A percentile compares a stretch with the other conserved stretches of the same genome.
Conservation (phyloP, 805 yeast species). For the Candida lessepsii region DNA sequence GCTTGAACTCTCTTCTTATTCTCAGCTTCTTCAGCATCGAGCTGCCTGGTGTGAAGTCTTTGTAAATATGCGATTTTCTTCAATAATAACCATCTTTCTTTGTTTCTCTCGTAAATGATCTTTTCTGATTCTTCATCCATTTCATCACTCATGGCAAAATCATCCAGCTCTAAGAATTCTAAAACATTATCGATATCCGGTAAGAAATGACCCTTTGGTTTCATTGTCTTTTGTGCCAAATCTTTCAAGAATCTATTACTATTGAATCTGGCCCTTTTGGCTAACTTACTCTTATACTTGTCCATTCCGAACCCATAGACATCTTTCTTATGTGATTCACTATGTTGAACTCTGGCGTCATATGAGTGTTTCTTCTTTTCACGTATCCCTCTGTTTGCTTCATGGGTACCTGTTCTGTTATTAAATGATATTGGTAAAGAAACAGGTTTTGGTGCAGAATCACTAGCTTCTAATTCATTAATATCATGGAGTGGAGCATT, state of each 20-base stretch:
- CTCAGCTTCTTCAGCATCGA: conserved; percentile 39
- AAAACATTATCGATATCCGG: conserved; percentile 60
- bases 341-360: conserved; percentile 77
- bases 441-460: conserved; percentile 30
- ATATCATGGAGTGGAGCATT: conserved; percentile 25
- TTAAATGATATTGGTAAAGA: conserved; percentile 66
- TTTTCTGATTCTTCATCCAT: conserved; percentile 40
- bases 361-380: conserved; percentile 78
- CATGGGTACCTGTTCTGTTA: conserved; percentile 72
- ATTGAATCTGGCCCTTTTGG: conserved; percentile 49
- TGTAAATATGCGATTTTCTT: conserved; percentile 71
- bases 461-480: conserved; percentile 23
- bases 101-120: conserved; percentile 41
- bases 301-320: conserved; percentile 78
- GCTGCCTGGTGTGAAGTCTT: conserved; percentile 56
- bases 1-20: conserved; percentile 33
- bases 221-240: conserved; percentile 52
- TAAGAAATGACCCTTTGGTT: conserved; percentile 35
- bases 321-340: conserved; percentile 62
- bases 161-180: conserved; percentile 53
- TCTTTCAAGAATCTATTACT: conserved; percentile 55
- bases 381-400: conserved; percentile 78
- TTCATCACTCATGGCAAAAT: conserved; percentile 30
- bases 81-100: conserved; percentile 67
- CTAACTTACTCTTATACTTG: conserved; percentile 48